phyloP scores from a whole-genome alignment of 108 stramenopile genomes.

The Cyclotella atomus region DNA sequence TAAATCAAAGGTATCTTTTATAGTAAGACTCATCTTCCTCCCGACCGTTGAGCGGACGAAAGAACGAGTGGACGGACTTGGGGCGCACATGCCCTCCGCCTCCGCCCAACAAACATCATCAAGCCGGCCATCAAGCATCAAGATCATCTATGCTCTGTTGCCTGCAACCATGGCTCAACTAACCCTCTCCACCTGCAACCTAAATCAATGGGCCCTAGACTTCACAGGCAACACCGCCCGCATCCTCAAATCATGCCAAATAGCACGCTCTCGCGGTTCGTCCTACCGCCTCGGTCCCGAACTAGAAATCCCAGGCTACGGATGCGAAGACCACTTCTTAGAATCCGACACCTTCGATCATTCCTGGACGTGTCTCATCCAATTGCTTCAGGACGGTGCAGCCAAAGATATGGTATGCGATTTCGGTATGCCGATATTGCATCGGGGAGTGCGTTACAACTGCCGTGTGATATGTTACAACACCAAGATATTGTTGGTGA shows the following conservation, averaged over 20 bases:
- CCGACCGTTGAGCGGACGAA: too few species aligned
- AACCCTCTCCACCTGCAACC: conserved; percentile 95
- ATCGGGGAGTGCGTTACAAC: conserved; percentile 92
- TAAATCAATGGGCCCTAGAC: conserved; percentile 99
- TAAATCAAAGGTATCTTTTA: too few species aligned
- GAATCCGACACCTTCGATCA: conserved; percentile 96
- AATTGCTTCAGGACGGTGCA: conserved; percentile 72
- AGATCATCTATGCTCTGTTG: background rate
- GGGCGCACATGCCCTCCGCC: background rate
- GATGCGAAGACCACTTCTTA: conserved; percentile 98
- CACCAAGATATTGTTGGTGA: conserved; percentile 82
- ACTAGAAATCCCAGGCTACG: conserved; percentile 96
- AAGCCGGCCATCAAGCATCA: background rate
- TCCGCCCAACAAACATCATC: background rate
- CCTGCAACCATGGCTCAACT: conserved; percentile 39
- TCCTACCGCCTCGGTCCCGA: conserved; percentile 96
- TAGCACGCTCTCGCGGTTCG: conserved; percentile 82
- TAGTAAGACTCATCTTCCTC: too few species aligned
- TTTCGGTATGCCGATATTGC: conserved; percentile 95
- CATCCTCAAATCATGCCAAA: conserved; percentile 74
- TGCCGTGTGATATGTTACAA: conserved; percentile 90
- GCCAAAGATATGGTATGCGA: conserved; percentile 93
- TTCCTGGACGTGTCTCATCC: conserved; percentile 88
- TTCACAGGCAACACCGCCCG: conserved; percentile 94
- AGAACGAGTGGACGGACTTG: too few species aligned